Base-by-base conservation (phyloP, 306 rosid genomes). In the Quercus wislizeni region DNA sequence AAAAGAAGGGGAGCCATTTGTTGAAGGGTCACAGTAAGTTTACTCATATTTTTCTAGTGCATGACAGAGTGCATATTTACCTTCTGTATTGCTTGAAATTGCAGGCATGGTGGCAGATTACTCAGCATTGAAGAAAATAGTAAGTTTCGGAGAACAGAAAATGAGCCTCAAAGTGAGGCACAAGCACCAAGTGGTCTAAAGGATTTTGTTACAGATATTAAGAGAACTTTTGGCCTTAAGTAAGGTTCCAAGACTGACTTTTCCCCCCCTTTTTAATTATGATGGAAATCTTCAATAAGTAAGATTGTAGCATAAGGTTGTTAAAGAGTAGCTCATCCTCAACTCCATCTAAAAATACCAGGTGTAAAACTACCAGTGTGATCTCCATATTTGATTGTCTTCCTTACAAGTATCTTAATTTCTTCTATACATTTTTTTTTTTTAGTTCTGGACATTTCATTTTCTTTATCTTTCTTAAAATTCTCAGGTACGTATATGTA, bases 21-120 rank as follows among this genome's bases (percentile, higher is more conserved):
- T 85, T 64, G 88, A 85, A 21, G 88, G 88, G 57, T 81, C 88
- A 30, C 85, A 85, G 88, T 85, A 78, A 54, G 88, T 80, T 70
- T 25, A 25, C 43, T 51, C 61, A 27, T 43, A 13, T 35, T 11
- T 49, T 43, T 14, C 55, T 35, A 12, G 30, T 54, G 17, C 75
- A 9, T 5, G 67, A 79, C 10, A 58, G 63, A 15, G 46, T 12
- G 41, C 59, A 55, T 17, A 28, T 69, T 30, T n/a, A 63, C 73
- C 31, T 69, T 49, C 73, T 73, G 20, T 55, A 57, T 56, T n/a
- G 43, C 38, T 55, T 43, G 46, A 33, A 68, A 71, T 52, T 80
- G 69, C 83, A 85, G 88, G 76, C 78, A 81, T 78, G 85, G 88
- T 62, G 88, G 85, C 6, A 81, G 88, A 78, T 63, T 85, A 76